A percentile compares a stretch with the other conserved stretches of the same genome.
Conservation (phyloP, 164 flowering plant genomes). For the Tetrastigma voinierianum region DNA sequence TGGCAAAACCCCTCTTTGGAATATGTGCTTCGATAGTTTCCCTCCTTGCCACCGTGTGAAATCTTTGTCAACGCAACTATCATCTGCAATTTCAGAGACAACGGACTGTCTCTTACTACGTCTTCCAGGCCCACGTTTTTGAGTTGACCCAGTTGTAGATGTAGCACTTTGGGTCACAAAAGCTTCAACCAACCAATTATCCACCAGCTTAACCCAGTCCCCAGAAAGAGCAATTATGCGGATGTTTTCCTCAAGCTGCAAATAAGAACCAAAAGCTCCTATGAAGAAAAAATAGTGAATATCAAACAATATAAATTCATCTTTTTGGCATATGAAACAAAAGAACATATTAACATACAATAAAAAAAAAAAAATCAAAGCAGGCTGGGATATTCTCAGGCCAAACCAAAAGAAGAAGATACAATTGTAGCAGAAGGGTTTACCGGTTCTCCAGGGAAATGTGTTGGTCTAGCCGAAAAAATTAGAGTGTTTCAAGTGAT, state of each 20-base stretch:
- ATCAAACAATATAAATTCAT: neutral
- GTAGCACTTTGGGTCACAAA: conserved; percentile 37
- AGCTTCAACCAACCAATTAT: conserved; percentile 54
- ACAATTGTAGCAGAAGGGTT: too few species aligned
- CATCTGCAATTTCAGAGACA: conserved; percentile 31
- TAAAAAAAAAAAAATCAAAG: too few species aligned
- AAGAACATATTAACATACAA: neutral
- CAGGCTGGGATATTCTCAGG: too few species aligned
- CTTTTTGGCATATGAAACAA: neutral
- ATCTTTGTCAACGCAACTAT: conserved; percentile 31
- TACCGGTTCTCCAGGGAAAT: conserved; percentile 1
- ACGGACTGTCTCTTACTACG: conserved; percentile 57
- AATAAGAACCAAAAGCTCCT: neutral
- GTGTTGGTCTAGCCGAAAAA: neutral
- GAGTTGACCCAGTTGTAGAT: conserved; percentile 38
- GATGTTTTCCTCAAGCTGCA: conserved; percentile 89
- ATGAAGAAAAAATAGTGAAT: neutral
- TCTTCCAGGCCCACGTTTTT: conserved; percentile 65
- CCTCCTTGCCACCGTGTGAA: conserved; percentile 89
- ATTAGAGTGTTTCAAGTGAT: conserved; percentile 3
- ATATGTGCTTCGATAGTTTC: conserved; percentile 52
- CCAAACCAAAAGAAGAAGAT: too few species aligned
- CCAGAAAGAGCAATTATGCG: conserved; percentile 62
- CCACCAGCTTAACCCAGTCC: conserved; percentile 80
- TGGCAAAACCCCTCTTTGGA: conserved; percentile 72